phyloP scores from a whole-genome alignment of 1,284 basidiomycete genomes.

The Boletellus dicymbophilus region DNA sequence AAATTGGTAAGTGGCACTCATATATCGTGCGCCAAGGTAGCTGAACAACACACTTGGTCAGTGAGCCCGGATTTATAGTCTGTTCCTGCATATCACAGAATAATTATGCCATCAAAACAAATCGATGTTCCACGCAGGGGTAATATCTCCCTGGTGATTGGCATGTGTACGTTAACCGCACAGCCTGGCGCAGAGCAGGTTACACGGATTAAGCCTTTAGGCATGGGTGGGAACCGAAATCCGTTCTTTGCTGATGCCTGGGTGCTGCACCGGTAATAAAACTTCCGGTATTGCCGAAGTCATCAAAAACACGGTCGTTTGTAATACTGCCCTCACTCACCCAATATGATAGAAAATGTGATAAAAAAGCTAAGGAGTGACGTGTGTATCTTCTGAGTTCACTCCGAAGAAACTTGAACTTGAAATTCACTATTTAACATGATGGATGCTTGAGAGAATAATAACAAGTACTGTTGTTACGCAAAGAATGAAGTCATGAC shows the following conservation, averaged over 20 bases:
- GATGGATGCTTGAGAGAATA: background rate
- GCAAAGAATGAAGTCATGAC: background rate
- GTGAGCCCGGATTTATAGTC: conserved; percentile 12
- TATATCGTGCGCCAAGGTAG: background rate
- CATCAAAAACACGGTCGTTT: background rate
- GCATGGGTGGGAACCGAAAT: no score
- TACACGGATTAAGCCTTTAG: background rate
- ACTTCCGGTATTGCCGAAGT: background rate
- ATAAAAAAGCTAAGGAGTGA: background rate
- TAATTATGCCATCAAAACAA: no score
- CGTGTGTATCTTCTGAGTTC: background rate
- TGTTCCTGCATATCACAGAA: background rate
- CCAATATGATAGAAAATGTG: background rate
- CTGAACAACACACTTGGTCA: background rate
- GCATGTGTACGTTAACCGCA: background rate
- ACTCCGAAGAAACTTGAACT: background rate
- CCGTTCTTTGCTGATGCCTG: background rate
- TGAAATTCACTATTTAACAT: no score
- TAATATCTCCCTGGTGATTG: background rate
- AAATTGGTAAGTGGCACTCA: conserved; percentile 11
- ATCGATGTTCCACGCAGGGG: no score
- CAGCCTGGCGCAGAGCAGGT: background rate
- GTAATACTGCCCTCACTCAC: background rate
- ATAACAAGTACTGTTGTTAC: no score
- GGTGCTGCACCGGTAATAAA: background rate